phyloP scores from a whole-genome alignment of 306 rosid genomes.

The Vigna reflexopilosa region DNA sequence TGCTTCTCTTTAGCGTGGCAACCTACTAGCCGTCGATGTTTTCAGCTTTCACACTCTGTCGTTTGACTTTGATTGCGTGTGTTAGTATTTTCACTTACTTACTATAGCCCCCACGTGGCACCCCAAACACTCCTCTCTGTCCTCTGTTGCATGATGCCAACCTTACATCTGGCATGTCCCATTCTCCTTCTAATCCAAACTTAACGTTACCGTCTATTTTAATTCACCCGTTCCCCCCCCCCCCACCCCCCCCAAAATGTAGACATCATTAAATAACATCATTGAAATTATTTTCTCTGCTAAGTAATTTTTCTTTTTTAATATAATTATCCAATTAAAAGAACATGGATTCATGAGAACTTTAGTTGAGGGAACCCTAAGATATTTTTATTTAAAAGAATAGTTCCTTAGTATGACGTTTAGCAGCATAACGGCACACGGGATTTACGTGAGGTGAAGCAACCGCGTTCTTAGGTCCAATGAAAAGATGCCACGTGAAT shows the following conservation, averaged over 20 bases:
- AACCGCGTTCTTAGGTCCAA: constrained; percentile 41
- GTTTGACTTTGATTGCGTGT: constrained; percentile 20
- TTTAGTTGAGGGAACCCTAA: neutral
- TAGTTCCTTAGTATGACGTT: neutral
- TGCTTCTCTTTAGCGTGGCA: constrained; percentile 26
- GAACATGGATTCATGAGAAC: neutral
- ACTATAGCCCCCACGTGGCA: constrained; percentile 30
- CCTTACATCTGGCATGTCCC: constrained; percentile 1
- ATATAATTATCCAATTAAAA: neutral
- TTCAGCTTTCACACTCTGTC: neutral
- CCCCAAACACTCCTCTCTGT: neutral
- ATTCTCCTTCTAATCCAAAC: neutral
- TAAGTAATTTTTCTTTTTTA: neutral
- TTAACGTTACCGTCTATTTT: constrained; percentile 1
- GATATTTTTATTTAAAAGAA: neutral
- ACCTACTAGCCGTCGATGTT: constrained; percentile 35
- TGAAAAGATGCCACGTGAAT: constrained; percentile 41
- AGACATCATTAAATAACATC: too few relatives aligned
- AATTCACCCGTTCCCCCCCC: neutral
- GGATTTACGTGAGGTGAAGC: constrained; percentile 44
- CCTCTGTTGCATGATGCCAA: neutral
- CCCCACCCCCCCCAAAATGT: neutral
- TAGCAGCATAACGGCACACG: constrained; percentile 1
- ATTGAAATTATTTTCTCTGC: neutral
- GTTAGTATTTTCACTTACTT: neutral